A percentile compares a stretch with the other conserved stretches of the same genome.
Evolutionary conservation across 805 yeast genomes (phyloP).

Genomic region (Wickerhamomyces ciferrii): DNA sequence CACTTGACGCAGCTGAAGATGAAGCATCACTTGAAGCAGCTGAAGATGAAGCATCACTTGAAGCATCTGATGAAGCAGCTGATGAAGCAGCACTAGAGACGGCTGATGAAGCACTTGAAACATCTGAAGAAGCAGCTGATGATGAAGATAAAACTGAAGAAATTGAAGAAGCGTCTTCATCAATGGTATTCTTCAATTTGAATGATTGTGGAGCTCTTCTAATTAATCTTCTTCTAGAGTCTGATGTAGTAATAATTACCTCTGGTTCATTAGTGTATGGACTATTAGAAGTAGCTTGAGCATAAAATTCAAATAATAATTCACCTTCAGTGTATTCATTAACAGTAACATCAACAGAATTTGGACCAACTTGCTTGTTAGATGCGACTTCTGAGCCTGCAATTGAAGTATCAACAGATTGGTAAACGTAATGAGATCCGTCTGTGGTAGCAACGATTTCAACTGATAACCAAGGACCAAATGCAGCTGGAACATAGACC

Average conservation of each 20-base stretch:
- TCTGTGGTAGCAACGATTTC: constrained; percentile 51
- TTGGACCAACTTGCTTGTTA: constrained; percentile 7
- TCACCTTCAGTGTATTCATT: neutral
- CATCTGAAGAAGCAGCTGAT: neutral
- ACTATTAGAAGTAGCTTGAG: constrained; percentile 59
- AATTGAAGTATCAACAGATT: constrained; percentile 33
- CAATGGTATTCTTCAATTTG: neutral
- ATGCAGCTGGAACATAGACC: constrained; percentile 37
- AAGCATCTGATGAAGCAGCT: neutral
- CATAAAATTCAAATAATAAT: constrained; percentile 35
- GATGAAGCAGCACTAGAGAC: neutral
- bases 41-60: neutral
- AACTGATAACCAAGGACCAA: constrained; percentile 53
- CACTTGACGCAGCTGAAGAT: neutral
- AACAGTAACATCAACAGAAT: neutral
- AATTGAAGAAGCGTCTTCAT: constrained; percentile 2
- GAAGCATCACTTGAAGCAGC: neutral
- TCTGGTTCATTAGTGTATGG: constrained; percentile 31
- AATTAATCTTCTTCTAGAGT: constrained; percentile 15
- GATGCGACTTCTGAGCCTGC: constrained; percentile 25
- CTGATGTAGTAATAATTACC: neutral
- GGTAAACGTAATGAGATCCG: constrained; percentile 26
- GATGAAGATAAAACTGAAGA: constrained; percentile 2
- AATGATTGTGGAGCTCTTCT: neutral
- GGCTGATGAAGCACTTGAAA: neutral